Evolutionary conservation across 2,329 filamentous ascomycete genomes (phyloP).

Genomic region (Claviceps paspali): DNA sequence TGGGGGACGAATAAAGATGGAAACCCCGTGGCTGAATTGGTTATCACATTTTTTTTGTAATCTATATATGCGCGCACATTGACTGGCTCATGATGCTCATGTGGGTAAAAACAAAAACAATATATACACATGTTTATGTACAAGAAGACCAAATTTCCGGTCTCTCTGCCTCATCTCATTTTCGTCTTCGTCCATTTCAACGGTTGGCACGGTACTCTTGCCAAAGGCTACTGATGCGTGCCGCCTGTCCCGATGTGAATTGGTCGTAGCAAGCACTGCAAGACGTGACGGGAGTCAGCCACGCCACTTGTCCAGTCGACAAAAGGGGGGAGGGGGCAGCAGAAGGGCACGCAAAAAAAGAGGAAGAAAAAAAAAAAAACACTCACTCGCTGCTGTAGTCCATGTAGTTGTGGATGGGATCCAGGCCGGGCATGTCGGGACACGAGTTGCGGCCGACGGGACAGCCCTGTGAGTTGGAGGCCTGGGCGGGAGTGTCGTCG

Average conservation of each 20-base stretch:
- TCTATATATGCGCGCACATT: no score
- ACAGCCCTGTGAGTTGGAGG: conserved; percentile 7
- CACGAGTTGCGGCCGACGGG: not conserved
- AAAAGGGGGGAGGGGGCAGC: no score
- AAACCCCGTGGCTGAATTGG: no score
- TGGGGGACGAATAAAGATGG: no score
- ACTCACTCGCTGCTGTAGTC: conserved; percentile 29
- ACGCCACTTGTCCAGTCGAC: not conserved
- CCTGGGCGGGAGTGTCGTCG: conserved; percentile 25
- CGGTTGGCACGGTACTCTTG: not conserved
- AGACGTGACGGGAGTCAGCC: not conserved
- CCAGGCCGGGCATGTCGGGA: conserved; percentile 15
- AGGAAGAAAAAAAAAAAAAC: conserved; percentile 4
- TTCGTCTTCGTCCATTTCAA: no score
- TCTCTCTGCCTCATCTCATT: no score
- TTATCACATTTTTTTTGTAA: no score
- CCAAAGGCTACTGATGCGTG: not conserved
- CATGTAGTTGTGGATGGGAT: conserved; percentile 26
- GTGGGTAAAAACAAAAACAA: no score
- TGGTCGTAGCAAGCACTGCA: not conserved
- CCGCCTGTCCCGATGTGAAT: not conserved
- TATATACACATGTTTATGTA: no score
- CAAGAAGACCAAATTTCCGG: no score
- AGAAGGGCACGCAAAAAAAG: not conserved
- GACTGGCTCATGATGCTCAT: no score